A percentile compares a stretch with the other conserved stretches of the same genome.
Evolutionary conservation across 2,329 filamentous ascomycete species (phyloP).

Genomic region (Endocalyx cinctus): DNA sequence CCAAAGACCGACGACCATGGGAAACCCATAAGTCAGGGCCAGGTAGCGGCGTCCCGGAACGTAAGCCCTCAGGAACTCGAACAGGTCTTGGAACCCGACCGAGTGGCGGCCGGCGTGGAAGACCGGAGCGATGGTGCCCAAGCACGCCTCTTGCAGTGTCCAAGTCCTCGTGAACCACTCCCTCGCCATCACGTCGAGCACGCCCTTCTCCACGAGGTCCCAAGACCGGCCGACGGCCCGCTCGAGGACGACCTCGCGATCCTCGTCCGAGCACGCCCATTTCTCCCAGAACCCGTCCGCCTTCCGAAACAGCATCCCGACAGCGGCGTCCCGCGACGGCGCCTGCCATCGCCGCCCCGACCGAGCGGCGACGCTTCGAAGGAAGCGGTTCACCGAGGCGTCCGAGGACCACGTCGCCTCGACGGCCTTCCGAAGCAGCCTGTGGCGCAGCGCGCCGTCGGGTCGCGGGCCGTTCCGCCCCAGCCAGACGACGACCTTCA

Average conservation of each 20-base stretch:
- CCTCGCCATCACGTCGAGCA: slow-evolving; percentile 1
- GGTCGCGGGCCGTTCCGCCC: slow-evolving; percentile 5
- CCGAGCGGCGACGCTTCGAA: no score
- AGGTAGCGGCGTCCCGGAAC: neutral
- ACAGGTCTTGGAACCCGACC: neutral
- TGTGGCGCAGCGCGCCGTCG: neutral
- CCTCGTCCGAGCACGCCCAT: slow-evolving; percentile 1
- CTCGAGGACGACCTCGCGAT: neutral
- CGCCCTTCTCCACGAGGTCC: slow-evolving; percentile 1
- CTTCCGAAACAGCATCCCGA: slow-evolving; percentile 12
- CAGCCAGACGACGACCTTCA: slow-evolving; percentile 11
- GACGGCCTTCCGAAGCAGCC: neutral
- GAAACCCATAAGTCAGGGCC: neutral
- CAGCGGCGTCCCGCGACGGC: slow-evolving; percentile 4
- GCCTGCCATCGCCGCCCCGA: no score
- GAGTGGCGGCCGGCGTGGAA: slow-evolving; percentile 9
- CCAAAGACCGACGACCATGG: slow-evolving; percentile 1
- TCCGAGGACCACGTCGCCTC: neutral
- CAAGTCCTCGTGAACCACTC: slow-evolving; percentile 17
- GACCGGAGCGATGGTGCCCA: slow-evolving; percentile 4
- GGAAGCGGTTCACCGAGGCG: no score
- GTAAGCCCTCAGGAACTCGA: slow-evolving; percentile 1
- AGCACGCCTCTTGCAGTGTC: slow-evolving; percentile 16
- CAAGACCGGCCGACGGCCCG: slow-evolving; percentile 6
- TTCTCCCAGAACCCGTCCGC: slow-evolving; percentile 5